phyloP scores from a whole-genome alignment of 129 eudicot species.

The Saposhnikovia divaricata region DNA sequence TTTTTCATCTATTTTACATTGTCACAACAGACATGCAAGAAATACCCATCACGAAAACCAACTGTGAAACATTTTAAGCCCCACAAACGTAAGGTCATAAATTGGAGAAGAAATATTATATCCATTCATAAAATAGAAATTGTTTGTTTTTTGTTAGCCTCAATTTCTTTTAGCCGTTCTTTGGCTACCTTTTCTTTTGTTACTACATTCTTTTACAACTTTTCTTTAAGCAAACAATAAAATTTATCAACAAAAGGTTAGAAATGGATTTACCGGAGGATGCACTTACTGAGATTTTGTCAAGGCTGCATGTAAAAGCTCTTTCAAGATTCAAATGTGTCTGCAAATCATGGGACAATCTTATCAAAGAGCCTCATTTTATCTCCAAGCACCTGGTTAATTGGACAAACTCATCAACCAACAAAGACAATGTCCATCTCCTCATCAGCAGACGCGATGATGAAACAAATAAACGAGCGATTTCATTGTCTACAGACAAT shows the following conservation, averaged over 20 bases:
- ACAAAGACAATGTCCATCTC: slow-evolving; percentile 12
- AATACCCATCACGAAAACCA: neutral
- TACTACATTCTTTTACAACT: neutral
- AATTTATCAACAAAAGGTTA: neutral
- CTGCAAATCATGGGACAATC: slow-evolving; percentile 28
- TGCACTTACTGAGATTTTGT: slow-evolving; percentile 19
- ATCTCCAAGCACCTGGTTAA: slow-evolving; percentile 18
- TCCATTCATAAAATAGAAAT: neutral
- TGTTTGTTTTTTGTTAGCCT: neutral
- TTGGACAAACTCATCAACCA: slow-evolving; percentile 5
- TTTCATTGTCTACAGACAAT: slow-evolving; percentile 18
- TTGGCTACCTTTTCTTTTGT: neutral
- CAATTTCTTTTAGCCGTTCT: neutral
- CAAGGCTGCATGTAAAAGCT: slow-evolving; percentile 25
- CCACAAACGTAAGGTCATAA: neutral
- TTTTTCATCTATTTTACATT: neutral
- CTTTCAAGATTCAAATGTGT: slow-evolving; percentile 27
- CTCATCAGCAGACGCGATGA: slow-evolving; percentile 26
- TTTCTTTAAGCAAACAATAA: neutral
- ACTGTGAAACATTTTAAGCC: neutral
- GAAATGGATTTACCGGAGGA: slow-evolving; percentile 32
- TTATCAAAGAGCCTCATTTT: slow-evolving; percentile 19
- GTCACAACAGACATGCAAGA: neutral
- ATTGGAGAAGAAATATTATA: neutral
- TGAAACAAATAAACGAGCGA: slow-evolving; percentile 18